Base-by-base conservation (phyloP, 495 filamentous ascomycete genomes). In the Antarctomyces pellizariae region DNA sequence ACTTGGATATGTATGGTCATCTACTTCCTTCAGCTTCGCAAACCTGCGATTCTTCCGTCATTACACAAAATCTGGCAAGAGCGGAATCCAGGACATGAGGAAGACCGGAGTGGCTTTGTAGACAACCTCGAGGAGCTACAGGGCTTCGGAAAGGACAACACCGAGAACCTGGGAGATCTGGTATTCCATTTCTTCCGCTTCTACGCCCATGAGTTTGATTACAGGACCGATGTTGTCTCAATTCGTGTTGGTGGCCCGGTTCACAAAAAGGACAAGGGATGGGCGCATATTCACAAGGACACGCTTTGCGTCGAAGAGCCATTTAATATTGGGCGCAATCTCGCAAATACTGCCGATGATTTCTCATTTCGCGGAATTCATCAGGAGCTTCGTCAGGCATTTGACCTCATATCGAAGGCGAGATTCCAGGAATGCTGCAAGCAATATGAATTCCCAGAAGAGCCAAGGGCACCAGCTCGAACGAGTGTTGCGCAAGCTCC, bases 1-100 rank as follows among this genome's bases (percentile, higher is more conserved):
- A 91, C 86, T n/a, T 97, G 86, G 86, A 93, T 92, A 45, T 95
- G 86, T 53, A 67, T 95, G 64, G 91, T 95, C 36, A 72, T 97
- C 39, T 86, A 82, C 34, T 97, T 95, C 45, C 60, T 97, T 17
- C 86, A 97, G 48, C 74, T 76, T 16, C 67, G 86, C 38, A 59
- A 79, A 33, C 80, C 84, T 22, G 83, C 83, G 0, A 62, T 97
- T 22, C 51, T 97, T 12, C 86, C 86, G 4, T 70, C 76, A 14
- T 62, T 97, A 6, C 89, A 93, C 38, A 69, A 80, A 34, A 59
- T 63, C 8, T 63, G 74, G 4, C 64, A 75, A 35, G 50, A 72
- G 38, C 67, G 66, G 38, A 49, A 52, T 18, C 34, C 60, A 2
- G 56, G 58, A 3, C 49, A 60, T 16, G 62, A 74, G 34, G 73